Base-by-base conservation (phyloP, 2,329 filamentous ascomycete species). In the Coniochaeta sp. region DNA sequence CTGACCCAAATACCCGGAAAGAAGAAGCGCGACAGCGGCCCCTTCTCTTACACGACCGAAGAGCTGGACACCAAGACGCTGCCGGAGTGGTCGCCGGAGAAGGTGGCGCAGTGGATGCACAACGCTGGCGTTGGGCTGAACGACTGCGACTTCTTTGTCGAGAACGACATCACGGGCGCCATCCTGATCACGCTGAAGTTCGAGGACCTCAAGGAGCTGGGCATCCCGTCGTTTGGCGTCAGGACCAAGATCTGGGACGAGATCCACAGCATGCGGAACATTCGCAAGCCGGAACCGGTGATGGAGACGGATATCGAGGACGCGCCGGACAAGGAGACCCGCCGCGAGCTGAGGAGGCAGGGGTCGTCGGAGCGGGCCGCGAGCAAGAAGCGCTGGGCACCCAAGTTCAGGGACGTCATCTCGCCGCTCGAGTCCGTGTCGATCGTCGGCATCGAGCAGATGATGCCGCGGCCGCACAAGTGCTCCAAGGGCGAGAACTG, bases 101-200 rank as follows among this genome's bases (percentile, higher is more conserved):
- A 91, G 75, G 90, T 95, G 50, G 89, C 89, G 59, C 86, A 90
- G 69, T 95, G 90, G 84, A 95, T 97, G 91, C 84, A 88, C 69
- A 85, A 91, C 71, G 85, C 87, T 52, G 91, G 90, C 66, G 87
- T 96, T 70, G 93, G 96, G 71, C 77, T 85, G 58, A 77, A 81
- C 7, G 81, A 93, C 57, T 88, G 95, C 12, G 88, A 96, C 68
- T 90, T 89, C 66, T 97, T 99, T 69, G 82, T 93, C 63, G 84
- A 89, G 68, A 96, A 99, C 72, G 93, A 99, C 70, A 97, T 99
- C 72, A 91, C 89, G 28, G 93, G 93, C 16, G 82, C 86, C 4
- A 90, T 98, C 60, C 78, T 98, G 22, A 86, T 96, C 58, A 92
- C 93, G n/a, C 78, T 99, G 50, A 92, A 96, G 70, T 93, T 93